Evolutionary conservation across 192 early-diverging fungal genomes (phyloP).

Genomic region (Obelidium mucronatum): DNA sequence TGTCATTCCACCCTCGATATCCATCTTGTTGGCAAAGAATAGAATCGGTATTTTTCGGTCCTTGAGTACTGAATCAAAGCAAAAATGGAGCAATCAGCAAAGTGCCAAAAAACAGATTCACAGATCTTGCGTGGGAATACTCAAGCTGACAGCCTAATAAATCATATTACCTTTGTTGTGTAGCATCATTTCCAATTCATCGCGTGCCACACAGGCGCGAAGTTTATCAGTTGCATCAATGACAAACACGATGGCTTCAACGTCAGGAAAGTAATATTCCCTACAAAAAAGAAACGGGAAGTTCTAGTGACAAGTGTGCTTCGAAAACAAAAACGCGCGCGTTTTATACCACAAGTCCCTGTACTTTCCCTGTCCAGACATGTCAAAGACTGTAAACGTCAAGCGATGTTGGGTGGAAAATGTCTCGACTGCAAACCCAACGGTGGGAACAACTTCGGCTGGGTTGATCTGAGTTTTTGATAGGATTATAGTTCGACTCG

Average conservation of each 20-base stretch:
- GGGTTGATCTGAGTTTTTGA: slow-evolving; percentile 39
- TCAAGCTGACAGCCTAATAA: background rate
- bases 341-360: slow-evolving; percentile 53
- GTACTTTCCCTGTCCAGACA: slow-evolving; percentile 56
- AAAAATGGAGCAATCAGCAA: background rate
- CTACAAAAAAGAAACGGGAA: no score
- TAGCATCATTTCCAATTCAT: slow-evolving; percentile 47
- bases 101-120: background rate
- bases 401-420: slow-evolving; percentile 37
- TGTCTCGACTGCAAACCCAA: slow-evolving; percentile 45
- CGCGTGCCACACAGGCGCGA: slow-evolving; percentile 45
- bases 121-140: background rate
- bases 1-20: slow-evolving; percentile 42
- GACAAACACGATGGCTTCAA: slow-evolving; percentile 53
- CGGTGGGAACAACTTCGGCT: slow-evolving; percentile 46
- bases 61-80: slow-evolving; percentile 31
- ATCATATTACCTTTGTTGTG: slow-evolving; percentile 37
- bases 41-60: slow-evolving; percentile 43
- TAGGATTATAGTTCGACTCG: no score
- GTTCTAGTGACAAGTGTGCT: background rate
- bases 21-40: slow-evolving; percentile 53
- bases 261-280: slow-evolving; percentile 49
- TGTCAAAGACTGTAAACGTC: slow-evolving; percentile 51
- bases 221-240: slow-evolving; percentile 45
- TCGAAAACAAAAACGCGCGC: background rate